Conservation (phyloP, 2,329 filamentous ascomycete genomes). For the Zymoseptoria brevis region DNA sequence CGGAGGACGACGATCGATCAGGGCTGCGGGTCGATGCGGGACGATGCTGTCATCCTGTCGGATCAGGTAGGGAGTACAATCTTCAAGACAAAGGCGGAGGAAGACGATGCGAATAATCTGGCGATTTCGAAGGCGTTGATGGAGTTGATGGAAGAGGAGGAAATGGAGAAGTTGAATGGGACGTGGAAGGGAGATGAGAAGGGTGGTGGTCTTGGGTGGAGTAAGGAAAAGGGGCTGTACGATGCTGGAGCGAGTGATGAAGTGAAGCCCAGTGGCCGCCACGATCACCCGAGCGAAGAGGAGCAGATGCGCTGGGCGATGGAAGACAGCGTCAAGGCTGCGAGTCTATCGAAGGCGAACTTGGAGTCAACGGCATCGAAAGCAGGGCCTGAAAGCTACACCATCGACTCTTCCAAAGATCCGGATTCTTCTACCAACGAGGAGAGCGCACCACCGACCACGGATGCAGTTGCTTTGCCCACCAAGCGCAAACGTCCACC, state of each 20-base stretch:
- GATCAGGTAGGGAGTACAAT: conserved; percentile 63
- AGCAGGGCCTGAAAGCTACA: neutral
- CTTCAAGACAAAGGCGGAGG: conserved; percentile 75
- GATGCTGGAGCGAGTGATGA: conserved; percentile 13
- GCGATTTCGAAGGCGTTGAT: conserved; percentile 80
- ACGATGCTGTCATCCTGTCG: conserved; percentile 57
- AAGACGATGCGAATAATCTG: conserved; percentile 79
- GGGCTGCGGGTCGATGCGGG: conserved; percentile 68
- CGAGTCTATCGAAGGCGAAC: neutral
- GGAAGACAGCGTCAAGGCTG: conserved; percentile 23
- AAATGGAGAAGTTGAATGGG: conserved; percentile 45
- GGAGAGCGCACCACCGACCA: neutral
- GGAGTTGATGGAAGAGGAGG: conserved; percentile 78
- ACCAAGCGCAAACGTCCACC: conserved; percentile 2
- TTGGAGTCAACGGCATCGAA: neutral
- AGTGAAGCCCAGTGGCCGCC: neutral
- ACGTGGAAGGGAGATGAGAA: conserved; percentile 47
- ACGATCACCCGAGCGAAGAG: conserved; percentile 24
- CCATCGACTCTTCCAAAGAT: neutral
- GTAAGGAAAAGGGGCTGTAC: conserved; percentile 31
- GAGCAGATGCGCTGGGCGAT: conserved; percentile 33
- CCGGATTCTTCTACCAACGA: conserved; percentile 1
- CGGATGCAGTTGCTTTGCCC: neutral
- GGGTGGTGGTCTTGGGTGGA: conserved; percentile 35
- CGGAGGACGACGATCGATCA: conserved; percentile 54